These are phyloP conservation scores for Epichloe bromicola DNA, from an alignment of 2,329 filamentous ascomycete genomes.

Conservation along the genomic window DNA sequence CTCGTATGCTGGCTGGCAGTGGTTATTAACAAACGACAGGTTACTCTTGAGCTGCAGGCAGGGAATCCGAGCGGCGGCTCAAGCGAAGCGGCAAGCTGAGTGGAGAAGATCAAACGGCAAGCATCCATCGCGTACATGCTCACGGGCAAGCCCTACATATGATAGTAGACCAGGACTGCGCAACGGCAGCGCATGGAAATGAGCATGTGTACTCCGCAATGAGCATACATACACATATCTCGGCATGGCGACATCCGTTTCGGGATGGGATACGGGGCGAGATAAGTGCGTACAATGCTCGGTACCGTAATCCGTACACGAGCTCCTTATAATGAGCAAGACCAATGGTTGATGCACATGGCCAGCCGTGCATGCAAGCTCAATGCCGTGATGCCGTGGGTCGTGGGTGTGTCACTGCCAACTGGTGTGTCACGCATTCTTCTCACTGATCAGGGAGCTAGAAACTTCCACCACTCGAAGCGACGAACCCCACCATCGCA, in stretches of 20 bases:
- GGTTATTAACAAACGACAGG: slow-evolving; percentile 7
- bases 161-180: neutral
- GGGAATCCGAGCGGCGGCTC: slow-evolving; percentile 3
- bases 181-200: too few relatives aligned
- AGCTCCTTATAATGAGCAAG: neutral
- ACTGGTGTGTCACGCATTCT: neutral
- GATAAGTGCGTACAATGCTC: neutral
- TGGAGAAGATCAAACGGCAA: neutral
- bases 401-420: too few relatives aligned
- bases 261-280: neutral
- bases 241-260: neutral
- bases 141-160: too few relatives aligned
- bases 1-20: neutral
- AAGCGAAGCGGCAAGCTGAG: neutral
- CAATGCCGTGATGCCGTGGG: too few relatives aligned
- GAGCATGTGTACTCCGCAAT: neutral
- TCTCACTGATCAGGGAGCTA: slow-evolving; percentile 5
- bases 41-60: slow-evolving; percentile 12
- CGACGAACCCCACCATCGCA: slow-evolving; percentile 1
- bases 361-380: neutral
- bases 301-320: neutral
- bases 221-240: neutral
- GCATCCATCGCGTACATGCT: neutral
- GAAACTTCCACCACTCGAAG: slow-evolving; percentile 10
- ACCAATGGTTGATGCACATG: neutral